These are phyloP conservation scores for Aristolochia contorta DNA, from an alignment of 164 flowering plant genomes.

Conservation along the genomic window DNA sequence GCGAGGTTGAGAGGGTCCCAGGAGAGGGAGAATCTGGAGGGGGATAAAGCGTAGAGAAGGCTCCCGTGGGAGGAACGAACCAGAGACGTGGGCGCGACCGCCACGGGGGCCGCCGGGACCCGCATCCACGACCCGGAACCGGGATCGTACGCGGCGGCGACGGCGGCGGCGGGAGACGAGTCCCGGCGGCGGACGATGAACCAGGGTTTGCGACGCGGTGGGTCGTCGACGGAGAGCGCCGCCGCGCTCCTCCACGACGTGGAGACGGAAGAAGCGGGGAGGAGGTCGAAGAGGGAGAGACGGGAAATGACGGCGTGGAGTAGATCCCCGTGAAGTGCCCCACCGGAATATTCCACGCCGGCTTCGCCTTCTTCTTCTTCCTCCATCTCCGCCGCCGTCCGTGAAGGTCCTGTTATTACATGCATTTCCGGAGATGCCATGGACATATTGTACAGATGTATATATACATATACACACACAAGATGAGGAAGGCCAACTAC, in stretches of 20 bases:
- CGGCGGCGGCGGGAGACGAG: constrained; percentile 9
- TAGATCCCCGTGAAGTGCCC: constrained; percentile 44
- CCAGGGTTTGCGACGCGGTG: constrained; percentile 52
- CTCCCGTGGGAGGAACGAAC: constrained; percentile 44
- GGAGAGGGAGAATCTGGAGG: constrained; percentile 42
- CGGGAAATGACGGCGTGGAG: constrained; percentile 41
- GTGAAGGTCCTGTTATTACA: too few species aligned
- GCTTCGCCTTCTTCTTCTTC: too few species aligned
- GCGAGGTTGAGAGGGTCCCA: constrained; percentile 33
- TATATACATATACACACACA: too few species aligned
- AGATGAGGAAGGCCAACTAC: too few species aligned
- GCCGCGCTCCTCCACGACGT: constrained; percentile 49
- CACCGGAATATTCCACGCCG: constrained; percentile 1
- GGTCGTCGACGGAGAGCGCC: constrained; percentile 27
- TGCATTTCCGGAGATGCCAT: too few species aligned
- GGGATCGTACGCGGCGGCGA: constrained; percentile 54
- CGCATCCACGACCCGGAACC: constrained; percentile 44
- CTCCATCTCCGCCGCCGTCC: too few species aligned
- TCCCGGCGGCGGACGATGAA: constrained; percentile 44
- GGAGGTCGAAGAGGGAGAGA: constrained; percentile 51
- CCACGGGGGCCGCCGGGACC: constrained; percentile 13
- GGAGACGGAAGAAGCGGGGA: constrained; percentile 45
- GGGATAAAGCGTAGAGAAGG: constrained; percentile 45
- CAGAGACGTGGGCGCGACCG: constrained; percentile 2
- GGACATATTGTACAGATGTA: too few species aligned